Base-by-base conservation (phyloP, 179 eudicot genomes). In the Amaranthus tricolor region DNA sequence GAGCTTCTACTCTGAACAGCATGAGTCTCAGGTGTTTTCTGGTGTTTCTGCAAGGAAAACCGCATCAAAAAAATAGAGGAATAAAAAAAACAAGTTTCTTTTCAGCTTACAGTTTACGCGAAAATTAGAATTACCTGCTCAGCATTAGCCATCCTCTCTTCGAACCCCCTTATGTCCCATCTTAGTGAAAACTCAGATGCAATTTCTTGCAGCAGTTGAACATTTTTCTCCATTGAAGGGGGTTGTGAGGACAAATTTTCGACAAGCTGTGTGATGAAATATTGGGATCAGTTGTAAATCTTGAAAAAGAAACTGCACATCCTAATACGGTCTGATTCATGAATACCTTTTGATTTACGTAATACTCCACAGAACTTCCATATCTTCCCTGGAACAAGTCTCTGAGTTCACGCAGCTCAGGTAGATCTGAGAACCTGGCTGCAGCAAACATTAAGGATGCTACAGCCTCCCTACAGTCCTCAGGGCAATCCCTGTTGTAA, bases 381-480 rank as follows among this genome's bases (percentile, higher is more conserved):
- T 88, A 95, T 92, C 91, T 90, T 84, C 88, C 95, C 76, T 87
- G 88, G 74, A 95, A 93, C 71, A 82, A 40, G 80, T 92, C 90
- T 79, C 99, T 84, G 53, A 95, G 89, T 20, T 95, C 99, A 47
- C 99, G 90, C 70, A 95, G 83, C 80, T 95, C 99, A 40, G 99
- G 99, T 68, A 95, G 80, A 83, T 95, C 99, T 19, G 99, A 93
- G 81, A 93, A 91, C 71, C 99, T 88, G 71, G 99, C 97, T 58
- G 99, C 99, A 76, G 98, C 97, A 86, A 87, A 95, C 89, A 93
- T 93, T 66, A 95, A 79, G 59, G 97, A 95, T 62, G 91, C 92
- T 59, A 93, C 92, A 63, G 91, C 91, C 75, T 91, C 97, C 81
- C 91, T 87, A 83, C 98, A 95, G 66, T 95, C 96, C 74, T 91